phyloP scores from a whole-genome alignment of 1,284 basidiomycete species.

The Tilletia setariae region DNA sequence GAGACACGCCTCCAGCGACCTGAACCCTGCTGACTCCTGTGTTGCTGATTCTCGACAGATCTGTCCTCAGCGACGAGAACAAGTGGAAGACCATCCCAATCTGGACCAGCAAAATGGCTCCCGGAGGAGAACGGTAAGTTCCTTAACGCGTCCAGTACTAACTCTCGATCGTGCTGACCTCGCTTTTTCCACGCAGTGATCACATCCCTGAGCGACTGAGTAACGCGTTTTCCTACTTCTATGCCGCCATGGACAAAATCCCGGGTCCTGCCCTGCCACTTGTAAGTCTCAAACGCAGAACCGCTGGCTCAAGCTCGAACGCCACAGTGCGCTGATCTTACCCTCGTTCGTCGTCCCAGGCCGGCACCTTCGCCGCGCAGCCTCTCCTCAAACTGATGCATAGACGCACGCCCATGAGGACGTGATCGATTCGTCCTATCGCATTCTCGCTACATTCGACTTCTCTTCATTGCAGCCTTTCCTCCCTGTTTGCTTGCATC shows the following conservation, averaged over 20 bases:
- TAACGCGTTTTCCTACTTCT: conserved; percentile 1
- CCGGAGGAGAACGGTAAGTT: conserved; percentile 10
- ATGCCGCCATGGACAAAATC: background rate
- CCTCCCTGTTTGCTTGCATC: background rate
- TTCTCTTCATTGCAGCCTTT: too few species aligned
- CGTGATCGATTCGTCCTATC: background rate
- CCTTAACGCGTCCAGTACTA: background rate
- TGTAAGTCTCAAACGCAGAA: background rate
- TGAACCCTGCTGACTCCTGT: background rate
- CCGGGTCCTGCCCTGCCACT: background rate
- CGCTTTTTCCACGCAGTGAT: background rate
- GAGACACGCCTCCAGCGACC: background rate
- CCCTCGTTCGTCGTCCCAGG: background rate
- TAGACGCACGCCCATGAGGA: background rate
- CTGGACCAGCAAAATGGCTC: conserved; percentile 12
- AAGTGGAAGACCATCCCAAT: background rate
- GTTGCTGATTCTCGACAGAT: background rate
- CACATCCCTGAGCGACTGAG: background rate
- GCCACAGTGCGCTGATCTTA: background rate
- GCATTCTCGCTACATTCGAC: too few species aligned
- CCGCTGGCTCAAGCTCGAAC: background rate
- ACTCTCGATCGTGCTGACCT: background rate
- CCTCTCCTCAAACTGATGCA: conserved; percentile 7
- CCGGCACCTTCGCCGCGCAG: background rate
- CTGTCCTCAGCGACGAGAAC: conserved; percentile 11